phyloP scores from a whole-genome alignment of 495 filamentous ascomycete genomes.

The Xylaria scruposa region DNA sequence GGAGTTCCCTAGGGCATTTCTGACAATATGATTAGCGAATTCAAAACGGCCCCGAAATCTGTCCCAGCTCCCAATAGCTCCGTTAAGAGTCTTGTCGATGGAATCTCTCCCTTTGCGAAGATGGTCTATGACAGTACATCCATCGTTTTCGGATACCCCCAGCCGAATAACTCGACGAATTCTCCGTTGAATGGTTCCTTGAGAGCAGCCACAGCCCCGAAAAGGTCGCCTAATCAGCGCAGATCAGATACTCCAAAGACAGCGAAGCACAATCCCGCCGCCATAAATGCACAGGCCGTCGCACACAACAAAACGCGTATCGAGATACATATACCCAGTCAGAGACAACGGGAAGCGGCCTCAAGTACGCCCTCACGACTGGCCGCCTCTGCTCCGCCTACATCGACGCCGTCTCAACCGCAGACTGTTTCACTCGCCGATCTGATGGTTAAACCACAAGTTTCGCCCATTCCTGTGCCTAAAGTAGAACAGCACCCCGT shows the following conservation, averaged over 20 bases:
- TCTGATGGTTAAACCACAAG: conserved; percentile 36
- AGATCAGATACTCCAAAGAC: conserved; percentile 35
- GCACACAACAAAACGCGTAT: conserved; percentile 40
- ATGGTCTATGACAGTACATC: conserved; percentile 52
- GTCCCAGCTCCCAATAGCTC: conserved; percentile 22
- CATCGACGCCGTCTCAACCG: conserved; percentile 31
- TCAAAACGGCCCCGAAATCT: conserved; percentile 60
- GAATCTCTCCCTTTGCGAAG: conserved; percentile 51
- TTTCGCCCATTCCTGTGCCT: conserved; percentile 24
- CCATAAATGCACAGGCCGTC: conserved; percentile 34
- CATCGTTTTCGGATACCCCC: conserved; percentile 45
- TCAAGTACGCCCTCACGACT: conserved; percentile 28
- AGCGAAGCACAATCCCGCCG: conserved; percentile 37
- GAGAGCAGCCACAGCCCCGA: conserved; percentile 31
- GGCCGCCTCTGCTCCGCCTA: conserved; percentile 23
- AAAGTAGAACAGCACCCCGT: conserved; percentile 22
- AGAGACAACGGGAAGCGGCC: conserved; percentile 35
- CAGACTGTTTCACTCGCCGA: conserved; percentile 42
- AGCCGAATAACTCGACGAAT: conserved; percentile 36
- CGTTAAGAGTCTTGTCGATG: conserved; percentile 36
- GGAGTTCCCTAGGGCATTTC: conserved; percentile 1
- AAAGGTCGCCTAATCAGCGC: conserved; percentile 35
- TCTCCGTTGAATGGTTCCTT: conserved; percentile 28
- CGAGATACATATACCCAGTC: conserved; percentile 39
- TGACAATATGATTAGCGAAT: conserved; percentile 61